Conservation (phyloP, 1,139 yeast species). For the Yamadazyma atmosphaerica region DNA sequence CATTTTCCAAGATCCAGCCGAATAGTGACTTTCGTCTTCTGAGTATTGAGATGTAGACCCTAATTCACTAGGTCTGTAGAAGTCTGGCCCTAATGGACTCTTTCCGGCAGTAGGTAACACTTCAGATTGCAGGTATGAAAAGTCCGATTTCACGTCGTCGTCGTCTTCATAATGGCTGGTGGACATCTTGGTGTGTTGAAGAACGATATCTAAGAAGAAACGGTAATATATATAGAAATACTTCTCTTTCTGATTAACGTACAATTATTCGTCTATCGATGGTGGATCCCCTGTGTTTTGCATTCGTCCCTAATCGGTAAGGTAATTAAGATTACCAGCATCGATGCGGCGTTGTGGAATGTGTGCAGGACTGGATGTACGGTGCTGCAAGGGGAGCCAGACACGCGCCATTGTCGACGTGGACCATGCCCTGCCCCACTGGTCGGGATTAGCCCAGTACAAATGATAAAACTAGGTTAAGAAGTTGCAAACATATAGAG, state of each 20-base stretch:
- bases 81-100: neutral
- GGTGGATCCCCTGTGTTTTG: neutral
- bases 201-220: too few species aligned
- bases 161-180: slow-evolving; percentile 3
- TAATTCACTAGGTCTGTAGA: neutral
- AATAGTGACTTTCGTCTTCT: slow-evolving; percentile 8
- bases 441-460: too few species aligned
- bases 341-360: neutral
- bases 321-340: slow-evolving; percentile 2
- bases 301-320: slow-evolving; percentile 2
- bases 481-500: too few species aligned
- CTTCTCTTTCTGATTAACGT: too few species aligned
- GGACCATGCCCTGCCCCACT: neutral
- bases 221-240: neutral
- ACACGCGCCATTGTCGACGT: neutral
- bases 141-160: slow-evolving; percentile 6
- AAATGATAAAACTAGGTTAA: too few species aligned
- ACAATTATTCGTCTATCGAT: neutral
- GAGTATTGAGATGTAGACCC: slow-evolving; percentile 7
- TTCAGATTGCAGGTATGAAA: slow-evolving; percentile 13
- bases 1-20: slow-evolving; percentile 2
- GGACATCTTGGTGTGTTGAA: too few species aligned
- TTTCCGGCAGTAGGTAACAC: slow-evolving; percentile 3
- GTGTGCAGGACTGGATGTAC: slow-evolving; percentile 2
- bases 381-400: neutral